These are phyloP conservation scores for Vanrija humicola DNA, from an alignment of 1,284 basidiomycete genomes.

Conservation along the genomic window DNA sequence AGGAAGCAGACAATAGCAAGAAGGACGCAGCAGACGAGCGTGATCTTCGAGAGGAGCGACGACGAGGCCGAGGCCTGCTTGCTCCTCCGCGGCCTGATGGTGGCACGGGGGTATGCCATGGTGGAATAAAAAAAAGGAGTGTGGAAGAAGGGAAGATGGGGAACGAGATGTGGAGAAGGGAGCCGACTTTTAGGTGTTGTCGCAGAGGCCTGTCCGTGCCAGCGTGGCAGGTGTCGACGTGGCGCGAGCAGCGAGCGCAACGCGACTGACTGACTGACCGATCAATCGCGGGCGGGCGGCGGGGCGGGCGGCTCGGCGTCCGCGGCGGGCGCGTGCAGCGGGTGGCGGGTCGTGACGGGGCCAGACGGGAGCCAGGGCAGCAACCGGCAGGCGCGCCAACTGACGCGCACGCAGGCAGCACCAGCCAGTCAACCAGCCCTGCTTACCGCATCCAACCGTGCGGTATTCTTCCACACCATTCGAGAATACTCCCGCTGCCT, in stretches of 20 bases:
- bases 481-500: no score
- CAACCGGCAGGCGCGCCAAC: no score
- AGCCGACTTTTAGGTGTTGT: background rate
- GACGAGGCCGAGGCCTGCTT: slow-evolving; percentile 1
- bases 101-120: slow-evolving; percentile 17
- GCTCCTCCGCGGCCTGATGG: slow-evolving; percentile 11
- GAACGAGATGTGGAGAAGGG: background rate
- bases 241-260: background rate
- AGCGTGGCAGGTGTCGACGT: background rate
- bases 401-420: background rate
- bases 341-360: no score
- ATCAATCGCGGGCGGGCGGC: background rate
- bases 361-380: no score
- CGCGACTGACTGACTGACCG: no score
- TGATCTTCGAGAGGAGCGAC: slow-evolving; percentile 39
- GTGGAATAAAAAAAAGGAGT: slow-evolving; percentile 1
- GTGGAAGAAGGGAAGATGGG: background rate
- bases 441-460: background rate
- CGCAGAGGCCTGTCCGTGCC: background rate
- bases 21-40: slow-evolving; percentile 45
- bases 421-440: background rate
- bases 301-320: background rate
- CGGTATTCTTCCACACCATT: no score
- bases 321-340: no score
- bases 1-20: slow-evolving; percentile 48